phyloP scores from a whole-genome alignment of 2,329 filamentous ascomycete genomes.

The Graphium sp. region DNA sequence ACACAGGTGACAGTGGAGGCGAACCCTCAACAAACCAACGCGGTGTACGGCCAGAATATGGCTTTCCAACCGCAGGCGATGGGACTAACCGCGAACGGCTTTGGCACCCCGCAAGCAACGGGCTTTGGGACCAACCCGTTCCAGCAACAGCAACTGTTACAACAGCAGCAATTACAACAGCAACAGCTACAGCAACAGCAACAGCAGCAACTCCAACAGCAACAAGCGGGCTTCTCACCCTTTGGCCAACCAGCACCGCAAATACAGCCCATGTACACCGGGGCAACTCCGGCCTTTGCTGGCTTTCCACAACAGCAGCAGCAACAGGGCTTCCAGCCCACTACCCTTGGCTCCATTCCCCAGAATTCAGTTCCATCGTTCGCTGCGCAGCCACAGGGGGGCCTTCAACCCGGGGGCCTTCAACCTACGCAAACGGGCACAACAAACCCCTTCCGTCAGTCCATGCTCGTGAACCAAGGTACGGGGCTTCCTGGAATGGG shows the following conservation, averaged over 20 bases:
- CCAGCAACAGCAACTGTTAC: slow-evolving; percentile 14
- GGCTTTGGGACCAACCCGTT: slow-evolving; percentile 12
- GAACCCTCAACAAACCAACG: slow-evolving; percentile 14
- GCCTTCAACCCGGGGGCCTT: no score
- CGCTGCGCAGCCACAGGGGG: slow-evolving; percentile 21
- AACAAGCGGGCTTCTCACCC: slow-evolving; percentile 1
- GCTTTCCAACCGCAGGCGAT: slow-evolving; percentile 21
- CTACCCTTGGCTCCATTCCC: slow-evolving; percentile 35
- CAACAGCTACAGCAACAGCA: slow-evolving; percentile 15
- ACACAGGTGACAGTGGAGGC: slow-evolving; percentile 42
- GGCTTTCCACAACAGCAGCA: slow-evolving; percentile 70
- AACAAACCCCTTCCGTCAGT: slow-evolving; percentile 90
- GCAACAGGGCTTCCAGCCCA: slow-evolving; percentile 38
- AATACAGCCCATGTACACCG: slow-evolving; percentile 37
- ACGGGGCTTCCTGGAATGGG: slow-evolving; percentile 24
- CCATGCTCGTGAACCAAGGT: slow-evolving; percentile 54
- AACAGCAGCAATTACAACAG: slow-evolving; percentile 18
- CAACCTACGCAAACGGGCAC: slow-evolving; percentile 16
- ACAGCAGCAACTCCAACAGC: slow-evolving; percentile 14
- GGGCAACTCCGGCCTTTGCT: slow-evolving; percentile 71
- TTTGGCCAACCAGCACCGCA: no score
- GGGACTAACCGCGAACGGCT: slow-evolving; percentile 11
- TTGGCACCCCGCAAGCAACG: slow-evolving; percentile 7
- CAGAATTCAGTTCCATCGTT: slow-evolving; percentile 37
- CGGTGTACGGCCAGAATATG: slow-evolving; percentile 12